Conservation (phyloP, 108 stramenopile genomes). For the Discostella stelligeroides region DNA sequence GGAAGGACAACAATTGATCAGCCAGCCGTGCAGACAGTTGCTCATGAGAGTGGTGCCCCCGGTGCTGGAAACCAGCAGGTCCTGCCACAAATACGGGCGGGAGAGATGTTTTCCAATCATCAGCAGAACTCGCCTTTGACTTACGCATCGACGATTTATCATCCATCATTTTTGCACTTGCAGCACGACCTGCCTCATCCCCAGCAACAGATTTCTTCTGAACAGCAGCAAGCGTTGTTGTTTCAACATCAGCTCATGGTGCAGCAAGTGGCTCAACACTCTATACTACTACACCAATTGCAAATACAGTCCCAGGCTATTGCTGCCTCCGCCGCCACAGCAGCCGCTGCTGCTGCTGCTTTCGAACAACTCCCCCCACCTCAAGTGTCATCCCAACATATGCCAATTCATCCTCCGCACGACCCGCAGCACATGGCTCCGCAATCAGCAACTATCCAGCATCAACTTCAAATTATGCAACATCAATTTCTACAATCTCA, state of each 20-base stretch:
- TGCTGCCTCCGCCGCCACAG: neutral
- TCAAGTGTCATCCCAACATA: no score
- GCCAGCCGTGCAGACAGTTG: no score
- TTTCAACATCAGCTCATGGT: neutral
- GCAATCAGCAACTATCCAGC: neutral
- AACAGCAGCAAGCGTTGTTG: neutral
- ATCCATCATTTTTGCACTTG: neutral
- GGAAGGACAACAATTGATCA: no score
- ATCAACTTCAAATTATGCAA: neutral
- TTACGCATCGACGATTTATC: neutral
- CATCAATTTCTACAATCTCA: neutral
- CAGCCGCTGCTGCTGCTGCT: neutral
- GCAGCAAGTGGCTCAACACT: conserved; percentile 7
- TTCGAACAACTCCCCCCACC: neutral
- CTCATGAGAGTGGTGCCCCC: no score
- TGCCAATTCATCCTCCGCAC: neutral
- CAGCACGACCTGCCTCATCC: neutral
- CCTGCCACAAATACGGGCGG: no score
- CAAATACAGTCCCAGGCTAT: neutral
- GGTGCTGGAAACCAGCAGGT: no score
- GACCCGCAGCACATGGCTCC: neutral
- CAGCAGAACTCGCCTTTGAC: neutral
- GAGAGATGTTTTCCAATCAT: neutral
- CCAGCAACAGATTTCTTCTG: neutral
- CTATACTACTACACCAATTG: conserved; percentile 9